phyloP scores from a whole-genome alignment of 106 monocot genomes.

The Xerophyta viscosa region DNA sequence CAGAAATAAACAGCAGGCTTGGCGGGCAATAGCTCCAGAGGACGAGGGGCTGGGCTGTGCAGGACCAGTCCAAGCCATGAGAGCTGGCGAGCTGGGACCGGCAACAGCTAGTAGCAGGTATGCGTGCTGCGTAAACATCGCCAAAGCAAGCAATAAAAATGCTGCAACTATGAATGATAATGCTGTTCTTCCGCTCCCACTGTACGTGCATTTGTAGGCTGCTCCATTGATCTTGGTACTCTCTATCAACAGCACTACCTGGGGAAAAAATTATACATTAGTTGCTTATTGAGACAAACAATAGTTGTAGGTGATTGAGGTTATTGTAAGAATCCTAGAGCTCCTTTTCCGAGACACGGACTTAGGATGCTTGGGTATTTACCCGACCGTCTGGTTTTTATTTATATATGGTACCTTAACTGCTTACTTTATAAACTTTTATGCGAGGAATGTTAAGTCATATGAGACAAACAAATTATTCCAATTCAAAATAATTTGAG shows the following conservation, averaged over 20 bases:
- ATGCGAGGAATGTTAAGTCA: too few species aligned
- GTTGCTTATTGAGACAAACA: too few species aligned
- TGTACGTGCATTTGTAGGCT: constrained; percentile 47
- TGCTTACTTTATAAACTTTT: too few species aligned
- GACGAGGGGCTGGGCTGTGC: constrained; percentile 10
- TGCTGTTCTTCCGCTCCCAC: constrained; percentile 45
- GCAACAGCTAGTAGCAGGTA: constrained; percentile 63
- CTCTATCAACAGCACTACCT: constrained; percentile 52
- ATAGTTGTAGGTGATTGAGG: too few species aligned
- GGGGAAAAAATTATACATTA: neutral
- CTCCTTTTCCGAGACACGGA: too few species aligned
- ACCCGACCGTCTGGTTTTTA: too few species aligned
- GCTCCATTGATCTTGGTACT: constrained; percentile 13
- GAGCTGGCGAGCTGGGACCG: constrained; percentile 14
- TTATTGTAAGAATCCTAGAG: too few species aligned
- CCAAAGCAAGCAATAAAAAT: constrained; percentile 57
- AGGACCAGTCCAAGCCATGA: constrained; percentile 8
- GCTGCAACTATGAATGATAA: constrained; percentile 46
- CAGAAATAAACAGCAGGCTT: constrained; percentile 57
- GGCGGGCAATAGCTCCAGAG: constrained; percentile 27
- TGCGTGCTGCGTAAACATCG: constrained; percentile 69
- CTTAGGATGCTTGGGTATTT: too few species aligned
- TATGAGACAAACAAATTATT: too few species aligned
- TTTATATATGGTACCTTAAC: too few species aligned
- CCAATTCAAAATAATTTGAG: too few species aligned